These are phyloP conservation scores for Thalassiosira livingstoniorum DNA, from an alignment of 352 stramenopile genomes.

Conservation along the genomic window DNA sequence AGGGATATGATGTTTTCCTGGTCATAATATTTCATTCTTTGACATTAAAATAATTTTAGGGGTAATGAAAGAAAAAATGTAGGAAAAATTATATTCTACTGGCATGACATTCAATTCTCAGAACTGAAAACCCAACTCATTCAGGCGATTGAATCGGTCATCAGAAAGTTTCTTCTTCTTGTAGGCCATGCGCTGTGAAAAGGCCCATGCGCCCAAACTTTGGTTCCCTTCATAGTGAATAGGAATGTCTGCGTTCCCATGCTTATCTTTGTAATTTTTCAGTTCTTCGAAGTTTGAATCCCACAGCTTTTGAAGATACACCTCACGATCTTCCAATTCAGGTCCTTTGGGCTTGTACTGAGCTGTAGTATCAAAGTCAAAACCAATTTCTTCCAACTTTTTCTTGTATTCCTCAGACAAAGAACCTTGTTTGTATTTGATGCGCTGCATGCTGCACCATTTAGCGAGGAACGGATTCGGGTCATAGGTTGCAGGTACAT, in stretches of 20 bases:
- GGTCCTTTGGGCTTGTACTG: background rate
- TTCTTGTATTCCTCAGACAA: conserved; percentile 19
- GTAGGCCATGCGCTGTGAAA: conserved; percentile 40
- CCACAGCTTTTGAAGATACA: conserved; percentile 22
- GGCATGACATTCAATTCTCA: no score
- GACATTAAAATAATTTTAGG: no score
- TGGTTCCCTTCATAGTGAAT: conserved; percentile 56
- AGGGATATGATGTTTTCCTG: no score
- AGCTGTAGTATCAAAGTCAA: conserved; percentile 25
- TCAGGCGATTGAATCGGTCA: conserved; percentile 54
- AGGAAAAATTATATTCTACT: no score
- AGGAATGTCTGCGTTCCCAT: conserved; percentile 67
- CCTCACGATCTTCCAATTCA: conserved; percentile 7
- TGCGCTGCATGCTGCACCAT: background rate
- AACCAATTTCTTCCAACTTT: conserved; percentile 35
- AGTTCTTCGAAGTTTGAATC: conserved; percentile 22
- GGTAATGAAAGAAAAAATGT: no score
- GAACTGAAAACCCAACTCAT: conserved; percentile 60
- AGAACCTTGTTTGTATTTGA: background rate
- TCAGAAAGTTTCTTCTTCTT: conserved; percentile 64
- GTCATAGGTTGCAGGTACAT: background rate
- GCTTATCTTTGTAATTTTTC: conserved; percentile 47
- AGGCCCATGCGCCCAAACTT: conserved; percentile 55
- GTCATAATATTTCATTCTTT: no score
- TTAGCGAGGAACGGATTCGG: background rate